Conservation (phyloP, 192 early-diverging fungal genomes). For the Backusella psychrophila region DNA sequence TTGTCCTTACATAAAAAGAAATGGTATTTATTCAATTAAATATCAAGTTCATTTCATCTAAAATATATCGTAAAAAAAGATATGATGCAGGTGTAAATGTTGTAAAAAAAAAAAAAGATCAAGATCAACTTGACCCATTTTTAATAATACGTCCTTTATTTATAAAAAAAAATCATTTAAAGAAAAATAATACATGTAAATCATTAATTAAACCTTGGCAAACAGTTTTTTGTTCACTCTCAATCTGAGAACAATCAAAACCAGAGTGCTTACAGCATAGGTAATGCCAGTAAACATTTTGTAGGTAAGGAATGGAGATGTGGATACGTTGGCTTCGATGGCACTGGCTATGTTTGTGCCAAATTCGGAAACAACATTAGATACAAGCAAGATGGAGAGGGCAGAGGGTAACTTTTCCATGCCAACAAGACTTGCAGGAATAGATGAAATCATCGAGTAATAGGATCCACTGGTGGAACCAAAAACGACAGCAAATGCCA, state of each 20-base stretch:
- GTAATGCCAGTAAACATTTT: conserved; percentile 39
- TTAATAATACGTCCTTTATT: neutral
- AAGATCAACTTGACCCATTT: neutral
- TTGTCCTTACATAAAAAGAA: too few species aligned
- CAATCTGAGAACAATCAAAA: conserved; percentile 14
- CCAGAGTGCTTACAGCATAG: neutral
- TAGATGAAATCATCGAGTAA: conserved; percentile 27
- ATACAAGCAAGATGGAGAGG: conserved; percentile 19
- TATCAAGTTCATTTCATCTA: too few species aligned
- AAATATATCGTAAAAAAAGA: too few species aligned
- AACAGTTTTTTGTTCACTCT: conserved; percentile 7
- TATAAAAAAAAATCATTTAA: neutral
- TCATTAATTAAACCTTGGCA: conserved; percentile 4
- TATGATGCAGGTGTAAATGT: too few species aligned
- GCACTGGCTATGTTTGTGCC: conserved; percentile 30
- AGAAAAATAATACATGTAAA: neutral
- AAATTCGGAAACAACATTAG: conserved; percentile 26
- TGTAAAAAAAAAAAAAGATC: too few species aligned
- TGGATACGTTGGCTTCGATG: conserved; percentile 23
- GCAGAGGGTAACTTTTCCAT: conserved; percentile 19
- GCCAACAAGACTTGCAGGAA: conserved; percentile 19
- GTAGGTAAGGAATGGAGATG: conserved; percentile 28
- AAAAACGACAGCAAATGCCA: conserved; percentile 30
- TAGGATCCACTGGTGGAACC: conserved; percentile 29
- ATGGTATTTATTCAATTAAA: too few species aligned